Evolutionary conservation across 257 asterid genomes (phyloP).

Genomic region (Solanum bukasovii): DNA sequence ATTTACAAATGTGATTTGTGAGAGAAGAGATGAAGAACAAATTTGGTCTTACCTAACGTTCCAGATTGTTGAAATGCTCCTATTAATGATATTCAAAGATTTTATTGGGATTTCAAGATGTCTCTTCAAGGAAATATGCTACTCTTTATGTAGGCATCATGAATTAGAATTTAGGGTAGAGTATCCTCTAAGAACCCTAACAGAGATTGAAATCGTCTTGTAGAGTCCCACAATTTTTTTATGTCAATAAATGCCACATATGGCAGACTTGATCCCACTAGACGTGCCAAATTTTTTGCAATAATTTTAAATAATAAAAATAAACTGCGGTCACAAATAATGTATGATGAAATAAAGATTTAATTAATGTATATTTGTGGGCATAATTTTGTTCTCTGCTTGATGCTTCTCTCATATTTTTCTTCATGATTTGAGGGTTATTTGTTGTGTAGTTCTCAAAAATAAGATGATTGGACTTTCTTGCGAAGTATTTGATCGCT

Average conservation of each 20-base stretch:
- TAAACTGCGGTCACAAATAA: background rate
- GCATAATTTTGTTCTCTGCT: background rate
- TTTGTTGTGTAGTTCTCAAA: background rate
- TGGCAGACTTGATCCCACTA: background rate
- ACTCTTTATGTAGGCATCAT: too few species aligned
- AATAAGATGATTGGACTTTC: background rate
- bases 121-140: background rate
- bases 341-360: background rate
- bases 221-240: background rate
- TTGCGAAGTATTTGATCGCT: background rate
- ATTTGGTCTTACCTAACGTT: too few species aligned
- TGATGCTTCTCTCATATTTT: background rate
- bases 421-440: background rate
- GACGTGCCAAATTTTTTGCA: background rate
- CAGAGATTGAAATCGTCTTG: background rate
- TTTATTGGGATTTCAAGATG: background rate
- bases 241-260: background rate
- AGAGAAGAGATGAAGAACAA: background rate
- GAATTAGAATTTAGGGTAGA: background rate
- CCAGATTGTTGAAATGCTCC: background rate
- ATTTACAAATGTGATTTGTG: background rate
- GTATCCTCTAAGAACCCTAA: background rate
- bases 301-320: too few species aligned
- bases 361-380: background rate
- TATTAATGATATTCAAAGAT: background rate